These are phyloP conservation scores for Penicillium paneum DNA, from an alignment of 2,329 filamentous ascomycete species.

Conservation along the genomic window DNA sequence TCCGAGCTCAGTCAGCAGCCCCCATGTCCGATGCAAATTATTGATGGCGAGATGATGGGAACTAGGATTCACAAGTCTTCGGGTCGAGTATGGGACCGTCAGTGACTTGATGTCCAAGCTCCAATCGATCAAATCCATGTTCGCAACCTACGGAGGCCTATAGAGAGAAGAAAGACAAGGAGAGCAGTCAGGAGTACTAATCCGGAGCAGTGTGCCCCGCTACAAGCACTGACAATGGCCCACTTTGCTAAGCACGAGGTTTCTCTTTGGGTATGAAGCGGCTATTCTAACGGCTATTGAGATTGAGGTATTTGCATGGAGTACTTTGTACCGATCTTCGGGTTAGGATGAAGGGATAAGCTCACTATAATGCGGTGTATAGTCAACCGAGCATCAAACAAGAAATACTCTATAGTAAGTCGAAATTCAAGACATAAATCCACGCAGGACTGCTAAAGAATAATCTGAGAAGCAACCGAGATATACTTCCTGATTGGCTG, in stretches of 20 bases:
- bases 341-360: neutral
- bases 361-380: neutral
- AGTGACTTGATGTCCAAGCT: no score
- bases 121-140: no score
- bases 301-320: no score
- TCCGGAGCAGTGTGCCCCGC: slow-evolving; percentile 10
- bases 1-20: no score
- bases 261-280: slow-evolving; percentile 1
- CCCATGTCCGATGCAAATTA: no score
- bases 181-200: neutral
- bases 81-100: no score
- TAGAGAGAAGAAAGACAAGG: no score
- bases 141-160: no score
- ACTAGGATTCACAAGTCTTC: no score
- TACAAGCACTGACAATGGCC: neutral
- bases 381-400: neutral
- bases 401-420: neutral
- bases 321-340: neutral
- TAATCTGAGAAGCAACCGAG: neutral
- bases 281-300: slow-evolving; percentile 15
- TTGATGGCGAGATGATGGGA: no score
- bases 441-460: neutral
- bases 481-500: slow-evolving; percentile 13
- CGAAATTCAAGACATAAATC: neutral
- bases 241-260: neutral